Evolutionary conservation across 108 stramenopile species (phyloP), one percentile per base, ranked within the genome.

Genomic region (Skeletonema marinoi): DNA sequence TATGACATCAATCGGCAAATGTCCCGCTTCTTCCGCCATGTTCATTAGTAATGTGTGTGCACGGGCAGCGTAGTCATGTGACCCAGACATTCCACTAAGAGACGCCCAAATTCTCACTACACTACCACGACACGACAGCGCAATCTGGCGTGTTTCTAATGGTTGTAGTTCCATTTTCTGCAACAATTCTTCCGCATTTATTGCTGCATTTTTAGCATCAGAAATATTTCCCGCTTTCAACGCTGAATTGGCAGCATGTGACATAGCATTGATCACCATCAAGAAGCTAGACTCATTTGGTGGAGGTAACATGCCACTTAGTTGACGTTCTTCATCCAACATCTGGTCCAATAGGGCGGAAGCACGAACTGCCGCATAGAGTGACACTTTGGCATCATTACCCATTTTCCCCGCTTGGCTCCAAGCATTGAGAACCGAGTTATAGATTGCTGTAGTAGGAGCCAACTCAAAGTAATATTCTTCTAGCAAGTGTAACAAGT

Each of bases 351-450:
- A 70, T 64, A 86, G 74, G 16, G 41, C 66, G 30, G 74, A 61
- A 30, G 86, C 84, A 60, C 75, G 74, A 25, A 85, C 58, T 29
- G 88, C 86, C n/a, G 67, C 61, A 38, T 60, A 50, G 1, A 70
- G 13, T 32, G 68, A 56, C 0, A 54, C 14, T 35, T 60, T 66
- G 50, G 42, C 9, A 48, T 74, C 68, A 35, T 54, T 42, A 44
- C 63, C 51, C 4, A 25, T 14, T 65, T 89, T 67, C 16, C 77
- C 71, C 3, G 86, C 77, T 33, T 69, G 66, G 4, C 75, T 78
- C 75, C 81, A 89, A 67, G 85, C 86, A 63, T 74, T 70, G 30
- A 89, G 68, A 13, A 77, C 81, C 14, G 75, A 80, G 60, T 87
- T 89, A 68, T 83, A 86, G 21, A 82, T 68, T 4, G 84, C 71